phyloP scores from a whole-genome alignment of 495 filamentous ascomycete species.

The Tuber melanosporum region DNA sequence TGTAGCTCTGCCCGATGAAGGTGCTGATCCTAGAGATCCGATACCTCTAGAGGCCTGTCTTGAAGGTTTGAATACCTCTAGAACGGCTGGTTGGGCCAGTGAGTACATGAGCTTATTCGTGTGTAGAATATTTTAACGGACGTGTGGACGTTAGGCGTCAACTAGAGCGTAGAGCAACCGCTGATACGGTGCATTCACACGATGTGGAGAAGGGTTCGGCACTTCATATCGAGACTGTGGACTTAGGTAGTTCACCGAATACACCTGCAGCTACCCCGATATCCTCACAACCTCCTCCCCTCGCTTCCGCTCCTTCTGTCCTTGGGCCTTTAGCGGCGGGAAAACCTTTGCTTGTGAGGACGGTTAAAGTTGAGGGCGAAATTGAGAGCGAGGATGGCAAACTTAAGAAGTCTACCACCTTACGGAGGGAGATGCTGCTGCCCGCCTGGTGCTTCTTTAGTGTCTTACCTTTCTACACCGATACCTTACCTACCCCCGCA shows the following conservation, averaged over 20 bases:
- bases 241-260: slow-evolving; percentile 46
- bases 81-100: neutral
- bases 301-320: slow-evolving; percentile 41
- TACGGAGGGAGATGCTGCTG: slow-evolving; percentile 82
- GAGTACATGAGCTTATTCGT: slow-evolving; percentile 15
- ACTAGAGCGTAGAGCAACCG: slow-evolving; percentile 58
- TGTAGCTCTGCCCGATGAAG: slow-evolving; percentile 66
- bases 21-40: slow-evolving; percentile 53
- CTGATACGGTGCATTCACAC: slow-evolving; percentile 49
- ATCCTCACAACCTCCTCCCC: slow-evolving; percentile 46
- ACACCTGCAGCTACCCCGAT: slow-evolving; percentile 33
- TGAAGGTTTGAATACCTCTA: slow-evolving; percentile 47
- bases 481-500: slow-evolving; percentile 32
- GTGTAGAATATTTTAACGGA: slow-evolving; percentile 78
- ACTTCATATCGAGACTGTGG: slow-evolving; percentile 57
- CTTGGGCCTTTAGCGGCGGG: slow-evolving; percentile 38
- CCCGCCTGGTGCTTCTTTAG: slow-evolving; percentile 95
- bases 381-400: slow-evolving; percentile 44
- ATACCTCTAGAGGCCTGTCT: slow-evolving; percentile 83
- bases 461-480: slow-evolving; percentile 36
- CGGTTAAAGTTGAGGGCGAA: slow-evolving; percentile 43
- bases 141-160: slow-evolving; percentile 81
- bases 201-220: slow-evolving; percentile 51
- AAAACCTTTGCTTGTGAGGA: slow-evolving; percentile 38
- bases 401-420: slow-evolving; percentile 46